Evolutionary conservation across 2,329 filamentous ascomycete genomes (phyloP), one percentile per base, ranked within the genome.

Genomic region (Annulohypoxylon truncatum): DNA sequence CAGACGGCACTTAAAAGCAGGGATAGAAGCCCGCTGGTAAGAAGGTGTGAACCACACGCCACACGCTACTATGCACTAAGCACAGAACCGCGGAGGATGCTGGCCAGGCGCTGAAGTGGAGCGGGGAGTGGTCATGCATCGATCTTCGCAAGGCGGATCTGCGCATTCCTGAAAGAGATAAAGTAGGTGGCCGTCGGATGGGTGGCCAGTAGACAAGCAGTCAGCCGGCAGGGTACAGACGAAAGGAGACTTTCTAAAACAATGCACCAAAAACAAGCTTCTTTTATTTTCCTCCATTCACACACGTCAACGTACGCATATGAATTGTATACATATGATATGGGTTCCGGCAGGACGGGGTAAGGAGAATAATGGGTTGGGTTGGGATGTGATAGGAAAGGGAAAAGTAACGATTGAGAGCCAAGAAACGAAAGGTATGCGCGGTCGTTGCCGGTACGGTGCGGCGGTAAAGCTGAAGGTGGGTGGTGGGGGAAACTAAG

Each of bases 71-170:
- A 35, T 35, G 50, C 51, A 40, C 44, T 42, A 42, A 22, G 38
- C 38, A 28, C 6, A 15, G 40, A 42, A 12, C 52, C 26, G 51
- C 13, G 48, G 50, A 46, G 20, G 26, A 48, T 48, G 40, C 24
- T 54, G 47, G 52, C 44, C 56, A 67, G 51, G 50, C 61, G 64
- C 64, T 61, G 54, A 7, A 22, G 58, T 64, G 57, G 56, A 62
- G 61, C 59, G 61, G 4, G 64, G n/a, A n/a, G n/a, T n/a, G n/a
- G 60, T 50, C 18, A 55, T 64, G 61, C 64, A 60, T 52, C 57
- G 67, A 69, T 69, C 64, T 60, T 67, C 64, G 60, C 61, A 55
- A 67, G 47, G 64, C 64, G 66, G 67, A 66, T 66, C 58, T 55
- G 55, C 58, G 53, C 59, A 63, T 63, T 65, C 44, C 55, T 58